Evolutionary conservation across 768 basidiomycete genomes (phyloP).

Genomic region (Dictyophora rubrovolvata): DNA sequence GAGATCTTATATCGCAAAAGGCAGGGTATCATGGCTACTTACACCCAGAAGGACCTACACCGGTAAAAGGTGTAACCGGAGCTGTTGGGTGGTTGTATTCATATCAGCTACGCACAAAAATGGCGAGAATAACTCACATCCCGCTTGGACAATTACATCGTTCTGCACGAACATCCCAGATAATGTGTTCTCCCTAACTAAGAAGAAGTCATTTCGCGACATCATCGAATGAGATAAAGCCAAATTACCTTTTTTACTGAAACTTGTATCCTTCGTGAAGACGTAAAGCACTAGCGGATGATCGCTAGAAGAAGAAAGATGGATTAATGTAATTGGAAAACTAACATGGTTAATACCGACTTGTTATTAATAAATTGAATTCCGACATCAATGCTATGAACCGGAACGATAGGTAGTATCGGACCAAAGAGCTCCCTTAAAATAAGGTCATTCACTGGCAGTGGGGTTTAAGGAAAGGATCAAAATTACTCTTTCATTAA

Average conservation of each 20-base stretch:
- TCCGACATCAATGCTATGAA: slow-evolving; percentile 13
- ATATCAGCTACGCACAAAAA: not conserved
- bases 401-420: slow-evolving; percentile 22
- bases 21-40: not conserved
- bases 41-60: slow-evolving; percentile 15
- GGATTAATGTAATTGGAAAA: not conserved
- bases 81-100: not conserved
- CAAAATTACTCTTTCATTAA: slow-evolving; percentile 31
- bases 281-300: slow-evolving; percentile 54
- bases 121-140: slow-evolving; percentile 5
- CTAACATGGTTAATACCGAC: slow-evolving; percentile 2
- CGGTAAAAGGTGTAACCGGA: slow-evolving; percentile 11
- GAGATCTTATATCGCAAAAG: not conserved
- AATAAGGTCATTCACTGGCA: not conserved
- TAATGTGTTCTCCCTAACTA: slow-evolving; percentile 18
- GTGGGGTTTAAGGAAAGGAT: too few species aligned
- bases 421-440: slow-evolving; percentile 26
- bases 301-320: slow-evolving; percentile 26
- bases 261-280: slow-evolving; percentile 41
- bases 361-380: slow-evolving; percentile 14
- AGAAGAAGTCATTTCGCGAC: not conserved
- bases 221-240: not conserved
- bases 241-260: slow-evolving; percentile 18
- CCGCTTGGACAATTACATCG: slow-evolving; percentile 16
- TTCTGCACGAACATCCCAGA: slow-evolving; percentile 19